These are phyloP conservation scores for Pichia gijzeniarum DNA, from an alignment of 805 yeast genomes.

Conservation along the genomic window DNA sequence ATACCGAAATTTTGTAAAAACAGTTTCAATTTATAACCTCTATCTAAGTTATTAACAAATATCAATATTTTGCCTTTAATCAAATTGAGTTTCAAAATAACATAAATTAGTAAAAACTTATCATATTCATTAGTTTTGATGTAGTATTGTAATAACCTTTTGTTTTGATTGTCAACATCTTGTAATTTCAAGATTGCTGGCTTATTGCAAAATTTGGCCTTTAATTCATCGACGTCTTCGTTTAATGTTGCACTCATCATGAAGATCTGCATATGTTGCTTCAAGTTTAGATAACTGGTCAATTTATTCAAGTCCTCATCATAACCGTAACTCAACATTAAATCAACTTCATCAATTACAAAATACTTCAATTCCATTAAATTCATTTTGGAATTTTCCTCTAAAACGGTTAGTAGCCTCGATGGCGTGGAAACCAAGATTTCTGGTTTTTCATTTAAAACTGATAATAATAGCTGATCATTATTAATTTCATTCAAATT, in stretches of 20 bases:
- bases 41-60: constrained; percentile 89
- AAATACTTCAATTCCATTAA: constrained; percentile 56
- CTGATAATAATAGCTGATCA: constrained; percentile 63
- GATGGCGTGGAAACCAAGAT: constrained; percentile 85
- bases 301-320: constrained; percentile 73
- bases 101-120: constrained; percentile 84
- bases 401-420: constrained; percentile 52
- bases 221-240: constrained; percentile 76
- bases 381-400: constrained; percentile 39
- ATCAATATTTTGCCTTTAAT: constrained; percentile 87
- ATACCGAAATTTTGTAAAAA: constrained; percentile 94
- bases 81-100: constrained; percentile 79
- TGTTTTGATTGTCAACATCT: constrained; percentile 47
- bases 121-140: constrained; percentile 85
- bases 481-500: constrained; percentile 60
- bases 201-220: constrained; percentile 68
- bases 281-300: constrained; percentile 56
- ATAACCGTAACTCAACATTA: constrained; percentile 85
- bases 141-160: constrained; percentile 74
- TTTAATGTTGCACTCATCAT: constrained; percentile 94
- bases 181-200: constrained; percentile 82
- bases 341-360: constrained; percentile 93
- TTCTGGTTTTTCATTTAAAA: constrained; percentile 71
- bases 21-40: constrained; percentile 87
- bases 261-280: constrained; percentile 76